Base-by-base conservation (phyloP, 1,139 yeast genomes). In the Pichia sp. region DNA sequence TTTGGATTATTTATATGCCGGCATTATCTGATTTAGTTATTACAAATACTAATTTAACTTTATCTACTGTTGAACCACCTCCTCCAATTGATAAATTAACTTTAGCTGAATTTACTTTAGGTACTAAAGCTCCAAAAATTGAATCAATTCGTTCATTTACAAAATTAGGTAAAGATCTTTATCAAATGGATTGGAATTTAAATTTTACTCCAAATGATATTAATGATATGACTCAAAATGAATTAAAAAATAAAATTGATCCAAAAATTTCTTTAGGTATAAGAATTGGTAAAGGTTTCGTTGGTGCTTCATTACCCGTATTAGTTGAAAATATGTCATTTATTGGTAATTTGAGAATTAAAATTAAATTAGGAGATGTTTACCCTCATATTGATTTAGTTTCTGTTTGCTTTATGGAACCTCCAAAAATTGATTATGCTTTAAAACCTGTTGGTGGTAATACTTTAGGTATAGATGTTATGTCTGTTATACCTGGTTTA, bases 391-490 rank as follows among this genome's bases (percentile, higher is more conserved):
- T 85, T 46, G 80, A 80, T 53, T 66, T 77, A 58, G 86, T 84
- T 22, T 79, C 87, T 12, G 68, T 83, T 46, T 84, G 80, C 54
- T 78, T 85, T 56, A 68, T 84, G 58, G 92, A 84, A 61, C 83
- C 90, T 26, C 92, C 94, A 35, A 70, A 73, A 24, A 82, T 84
- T 58, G 90, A 82, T 60, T 84, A 83, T 61, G 82, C 80, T 23
- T 74, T 85, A 66, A 84, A 84, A 59, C 95, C 95, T n/a, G 83
- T 84, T 45, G 92, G 92, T 62, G 94, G 94, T 66, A 90, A 84
- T 60, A 80, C 89, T 20, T 72, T 84, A 50, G 95, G 95, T 51
- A 61, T 85, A 45, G 95, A 85, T 67, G 76, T 85, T 52, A 85
- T 85, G 94, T 80, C 90, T 1, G 73, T 83, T 54, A 74, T 85